A percentile compares a stretch with the other conserved stretches of the same genome.
These are phyloP conservation scores for Acacia acuminata DNA, from an alignment of 306 rosid genomes.

Conservation along the genomic window DNA sequence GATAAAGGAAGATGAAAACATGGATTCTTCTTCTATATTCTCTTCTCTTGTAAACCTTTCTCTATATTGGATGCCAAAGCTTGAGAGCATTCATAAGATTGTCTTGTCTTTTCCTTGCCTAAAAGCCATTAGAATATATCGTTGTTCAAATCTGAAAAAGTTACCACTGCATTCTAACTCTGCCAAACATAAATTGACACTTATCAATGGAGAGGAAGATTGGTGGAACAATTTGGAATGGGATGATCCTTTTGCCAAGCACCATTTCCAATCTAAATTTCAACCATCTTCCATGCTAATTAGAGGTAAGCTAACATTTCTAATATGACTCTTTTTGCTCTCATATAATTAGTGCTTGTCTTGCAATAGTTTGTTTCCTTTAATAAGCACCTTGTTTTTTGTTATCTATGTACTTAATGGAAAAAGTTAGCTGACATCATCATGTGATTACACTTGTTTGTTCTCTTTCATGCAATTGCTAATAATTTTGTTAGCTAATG, in stretches of 20 bases:
- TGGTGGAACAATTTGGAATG: conserved; percentile 3
- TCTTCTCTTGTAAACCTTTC: neutral
- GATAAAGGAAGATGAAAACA: neutral
- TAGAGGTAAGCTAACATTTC: too few species aligned
- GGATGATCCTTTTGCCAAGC: neutral
- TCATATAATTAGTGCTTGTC: too few species aligned
- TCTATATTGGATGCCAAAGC: neutral
- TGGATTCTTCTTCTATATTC: neutral
- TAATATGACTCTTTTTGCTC: too few species aligned
- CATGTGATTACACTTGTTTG: too few species aligned
- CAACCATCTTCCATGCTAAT: neutral
- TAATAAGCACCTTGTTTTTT: too few species aligned
- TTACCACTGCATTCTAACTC: neutral
- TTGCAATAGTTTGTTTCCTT: too few species aligned
- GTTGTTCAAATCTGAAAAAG: neutral
- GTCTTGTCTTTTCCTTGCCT: neutral
- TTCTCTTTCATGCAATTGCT: too few species aligned
- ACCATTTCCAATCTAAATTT: neutral
- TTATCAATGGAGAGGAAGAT: neutral
- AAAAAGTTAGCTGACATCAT: too few species aligned
- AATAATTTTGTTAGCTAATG: too few species aligned
- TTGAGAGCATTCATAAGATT: neutral
- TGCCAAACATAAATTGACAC: neutral
- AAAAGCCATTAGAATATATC: neutral
- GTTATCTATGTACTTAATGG: too few species aligned